Evolutionary conservation across 345 rosid genomes (phyloP).

Genomic region (Populus ilicifolia): DNA sequence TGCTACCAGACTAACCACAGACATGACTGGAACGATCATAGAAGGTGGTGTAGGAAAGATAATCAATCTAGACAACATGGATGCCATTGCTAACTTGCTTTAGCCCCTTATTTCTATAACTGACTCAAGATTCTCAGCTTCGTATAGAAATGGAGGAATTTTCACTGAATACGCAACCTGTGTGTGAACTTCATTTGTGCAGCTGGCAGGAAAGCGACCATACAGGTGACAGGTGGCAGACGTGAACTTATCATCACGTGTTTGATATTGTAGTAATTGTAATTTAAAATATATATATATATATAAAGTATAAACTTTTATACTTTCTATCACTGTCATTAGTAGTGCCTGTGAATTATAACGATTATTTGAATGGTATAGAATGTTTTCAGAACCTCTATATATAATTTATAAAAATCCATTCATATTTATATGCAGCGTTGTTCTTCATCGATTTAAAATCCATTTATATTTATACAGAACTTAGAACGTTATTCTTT

Average conservation of each 20-base stretch:
- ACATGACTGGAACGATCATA: neutral
- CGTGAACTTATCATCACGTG: neutral
- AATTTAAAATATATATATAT: too few relatives aligned
- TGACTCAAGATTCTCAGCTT: neutral
- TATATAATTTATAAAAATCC: too few relatives aligned
- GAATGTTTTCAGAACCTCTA: too few relatives aligned
- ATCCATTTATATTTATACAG: too few relatives aligned
- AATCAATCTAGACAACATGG: neutral
- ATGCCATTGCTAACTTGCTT: neutral
- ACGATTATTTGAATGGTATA: too few relatives aligned
- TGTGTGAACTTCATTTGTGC: neutral
- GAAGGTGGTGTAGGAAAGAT: constrained; percentile 3
- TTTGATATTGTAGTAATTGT: too few relatives aligned
- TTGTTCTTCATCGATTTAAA: too few relatives aligned
- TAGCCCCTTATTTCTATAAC: neutral
- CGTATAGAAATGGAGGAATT: neutral
- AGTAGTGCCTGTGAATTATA: too few relatives aligned
- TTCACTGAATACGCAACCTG: neutral
- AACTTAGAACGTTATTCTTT: too few relatives aligned
- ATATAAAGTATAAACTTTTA: too few relatives aligned
- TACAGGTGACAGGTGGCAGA: neutral
- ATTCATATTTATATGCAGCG: too few relatives aligned
- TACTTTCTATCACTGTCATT: too few relatives aligned
- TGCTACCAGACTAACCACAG: neutral
- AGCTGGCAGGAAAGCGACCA: neutral